These are phyloP conservation scores for Veloboletus limbatus DNA, from an alignment of 1,284 basidiomycete genomes.

Conservation along the genomic window DNA sequence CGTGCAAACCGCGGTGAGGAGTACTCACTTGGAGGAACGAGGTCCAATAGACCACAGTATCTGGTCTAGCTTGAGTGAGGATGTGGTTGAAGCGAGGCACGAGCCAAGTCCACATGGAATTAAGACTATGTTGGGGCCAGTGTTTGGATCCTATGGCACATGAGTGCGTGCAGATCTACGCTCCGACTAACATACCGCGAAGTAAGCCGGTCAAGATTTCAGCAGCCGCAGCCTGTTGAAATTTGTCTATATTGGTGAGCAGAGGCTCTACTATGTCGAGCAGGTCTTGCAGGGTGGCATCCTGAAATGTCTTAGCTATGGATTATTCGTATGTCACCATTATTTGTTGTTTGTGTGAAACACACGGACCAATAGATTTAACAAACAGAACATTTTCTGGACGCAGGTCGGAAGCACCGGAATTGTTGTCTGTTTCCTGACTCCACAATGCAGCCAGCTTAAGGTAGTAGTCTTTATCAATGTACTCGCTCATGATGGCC, in stretches of 20 bases:
- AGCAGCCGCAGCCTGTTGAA: slow-evolving; percentile 88
- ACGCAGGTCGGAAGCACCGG: slow-evolving; percentile 53
- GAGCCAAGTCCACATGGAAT: slow-evolving; percentile 81
- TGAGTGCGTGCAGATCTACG: slow-evolving; percentile 6
- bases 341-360: neutral
- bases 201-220: slow-evolving; percentile 81
- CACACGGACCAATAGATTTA: slow-evolving; percentile 60
- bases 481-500: slow-evolving; percentile 53
- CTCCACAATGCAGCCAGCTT: slow-evolving; percentile 62
- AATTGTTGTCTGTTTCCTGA: slow-evolving; percentile 65
- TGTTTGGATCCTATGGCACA: slow-evolving; percentile 77
- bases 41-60: slow-evolving; percentile 78
- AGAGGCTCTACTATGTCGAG: slow-evolving; percentile 58
- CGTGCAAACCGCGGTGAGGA: neutral
- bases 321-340: slow-evolving; percentile 7
- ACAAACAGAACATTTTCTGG: slow-evolving; percentile 65
- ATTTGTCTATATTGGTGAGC: slow-evolving; percentile 74
- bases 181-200: slow-evolving; percentile 44
- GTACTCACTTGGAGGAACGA: slow-evolving; percentile 52
- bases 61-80: slow-evolving; percentile 79
- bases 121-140: slow-evolving; percentile 68
- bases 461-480: slow-evolving; percentile 57
- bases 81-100: slow-evolving; percentile 66
- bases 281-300: slow-evolving; percentile 51
- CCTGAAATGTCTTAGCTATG: slow-evolving; percentile 66